Evolutionary conservation across 257 asterid genomes (phyloP), one percentile per base, ranked within the genome.

Genomic region (Solanum peruvianum): DNA sequence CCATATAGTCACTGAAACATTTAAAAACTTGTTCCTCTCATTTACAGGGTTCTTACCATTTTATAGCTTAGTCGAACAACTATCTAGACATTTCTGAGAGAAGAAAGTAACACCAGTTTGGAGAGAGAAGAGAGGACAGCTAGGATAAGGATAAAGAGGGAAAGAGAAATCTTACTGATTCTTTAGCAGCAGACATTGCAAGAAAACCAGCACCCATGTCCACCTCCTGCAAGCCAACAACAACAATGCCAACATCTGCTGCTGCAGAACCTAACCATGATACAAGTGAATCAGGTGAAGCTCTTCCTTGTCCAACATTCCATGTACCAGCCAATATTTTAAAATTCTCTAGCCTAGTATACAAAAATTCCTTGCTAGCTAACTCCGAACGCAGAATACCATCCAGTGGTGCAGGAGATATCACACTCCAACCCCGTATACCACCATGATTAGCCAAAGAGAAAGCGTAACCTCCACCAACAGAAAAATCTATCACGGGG

Each of bases 151-250:
- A 81, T 45, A 29, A 75, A 56, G 56, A 39, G 72, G 31, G 66
- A 89, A 49, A 83, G 66, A 82, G 87, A 88, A 49, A 76, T 75
- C 88, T 90, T 92, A 97, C 99, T 52, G 99, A 94, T 95, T 97
- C 99, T 92, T 93, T 96, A 90, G 99, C 99, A 88, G 99, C 99
- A 91, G 99, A 94, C 94, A 97, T 90, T 78, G 99, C 99, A 31
- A 97, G 98, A 94, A 97, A 97, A 91, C 99, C 99, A 91, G 99
- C 99, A 85, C 99, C 99, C 99, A 96, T 97, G 90, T 96, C 99
- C 92, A 97, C 98, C 91, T 97, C 99, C 90, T 97, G 99, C 92
- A 97, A 88, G 88, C 99, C 99, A 67, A 93, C 95, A 62, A 96
- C 97, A 87, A 97, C 88, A 56, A 96, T 92, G 88, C 91, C 98